Percentiles rank a stretch among this genome's conserved stretches.
phyloP scores from a whole-genome alignment of 768 basidiomycete species.

The Cantharellus anzutake region DNA sequence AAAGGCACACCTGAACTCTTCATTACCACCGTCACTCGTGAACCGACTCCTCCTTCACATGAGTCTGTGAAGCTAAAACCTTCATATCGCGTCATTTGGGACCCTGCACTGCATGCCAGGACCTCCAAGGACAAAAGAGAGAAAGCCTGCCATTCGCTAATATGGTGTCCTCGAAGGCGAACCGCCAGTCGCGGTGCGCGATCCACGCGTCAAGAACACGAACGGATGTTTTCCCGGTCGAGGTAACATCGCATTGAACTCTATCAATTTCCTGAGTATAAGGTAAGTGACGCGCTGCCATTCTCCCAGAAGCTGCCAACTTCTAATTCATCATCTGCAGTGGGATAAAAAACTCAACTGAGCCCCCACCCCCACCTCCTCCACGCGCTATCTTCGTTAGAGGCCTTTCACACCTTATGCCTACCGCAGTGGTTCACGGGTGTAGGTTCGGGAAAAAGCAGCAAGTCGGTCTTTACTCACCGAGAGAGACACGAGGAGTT shows the following conservation, averaged over 20 bases:
- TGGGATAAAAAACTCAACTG: slow-evolving; percentile 54
- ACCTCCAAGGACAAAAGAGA: slow-evolving; percentile 9
- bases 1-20: slow-evolving; percentile 16
- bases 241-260: slow-evolving; percentile 10
- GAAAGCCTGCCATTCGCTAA: slow-evolving; percentile 3
- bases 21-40: slow-evolving; percentile 15
- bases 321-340: slow-evolving; percentile 22
- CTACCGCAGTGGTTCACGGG: slow-evolving; percentile 20
- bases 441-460: no score
- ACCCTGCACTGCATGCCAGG: slow-evolving; percentile 8
- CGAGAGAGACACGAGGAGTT: no score
- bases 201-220: slow-evolving; percentile 6
- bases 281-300: neutral
- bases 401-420: slow-evolving; percentile 51
- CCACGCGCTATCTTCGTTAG: slow-evolving; percentile 55
- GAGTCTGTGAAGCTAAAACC: slow-evolving; percentile 6
- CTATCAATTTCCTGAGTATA: slow-evolving; percentile 2
- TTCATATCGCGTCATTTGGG: slow-evolving; percentile 10
- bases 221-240: slow-evolving; percentile 4
- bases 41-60: slow-evolving; percentile 23
- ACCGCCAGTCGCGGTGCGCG: slow-evolving; percentile 3
- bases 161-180: neutral
- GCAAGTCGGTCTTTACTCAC: no score
- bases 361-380: slow-evolving; percentile 57
- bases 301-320: neutral